A percentile compares a stretch with the other conserved stretches of the same genome.
These are phyloP conservation scores for Ophiocordyceps camponoti-saundersi DNA, from an alignment of 2,329 filamentous ascomycete species.

Conservation along the genomic window DNA sequence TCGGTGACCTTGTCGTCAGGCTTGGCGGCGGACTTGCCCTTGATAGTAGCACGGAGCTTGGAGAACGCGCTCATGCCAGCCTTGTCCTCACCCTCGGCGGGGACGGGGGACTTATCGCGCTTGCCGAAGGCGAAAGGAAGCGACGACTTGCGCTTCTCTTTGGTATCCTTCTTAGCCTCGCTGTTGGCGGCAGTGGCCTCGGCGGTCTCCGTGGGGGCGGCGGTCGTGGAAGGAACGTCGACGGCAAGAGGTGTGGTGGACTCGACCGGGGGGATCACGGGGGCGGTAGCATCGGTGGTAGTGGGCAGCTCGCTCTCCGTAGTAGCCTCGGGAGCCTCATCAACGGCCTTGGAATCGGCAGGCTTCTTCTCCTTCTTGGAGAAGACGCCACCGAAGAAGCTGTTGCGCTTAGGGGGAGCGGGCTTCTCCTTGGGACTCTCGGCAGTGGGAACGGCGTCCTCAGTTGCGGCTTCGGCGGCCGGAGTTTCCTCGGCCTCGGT, in stretches of 20 bases:
- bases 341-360: constrained; percentile 26
- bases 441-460: constrained; percentile 22
- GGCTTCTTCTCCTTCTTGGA: constrained; percentile 44
- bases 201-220: constrained; percentile 28
- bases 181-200: constrained; percentile 28
- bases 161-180: constrained; percentile 45
- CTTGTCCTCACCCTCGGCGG: constrained; percentile 42
- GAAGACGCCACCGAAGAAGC: constrained; percentile 35
- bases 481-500: constrained; percentile 19
- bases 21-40: constrained; percentile 26
- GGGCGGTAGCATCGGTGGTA: constrained; percentile 31
- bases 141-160: constrained; percentile 75
- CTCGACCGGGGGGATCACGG: constrained; percentile 43
- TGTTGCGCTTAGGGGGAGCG: constrained; percentile 34
- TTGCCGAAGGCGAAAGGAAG: constrained; percentile 59
- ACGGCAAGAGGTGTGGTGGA: constrained; percentile 37
- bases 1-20: constrained; percentile 22
- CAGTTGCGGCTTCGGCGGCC: constrained; percentile 18
- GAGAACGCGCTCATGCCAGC: constrained; percentile 34
- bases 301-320: constrained; percentile 26
- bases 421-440: constrained; percentile 31
- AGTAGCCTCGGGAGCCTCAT: constrained; percentile 16
- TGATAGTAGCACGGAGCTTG: constrained; percentile 42
- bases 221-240: constrained; percentile 31
- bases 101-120: constrained; percentile 47